Evolutionary conservation across 345 rosid species (phyloP).

Genomic region (Bruguiera gymnorhiza): DNA sequence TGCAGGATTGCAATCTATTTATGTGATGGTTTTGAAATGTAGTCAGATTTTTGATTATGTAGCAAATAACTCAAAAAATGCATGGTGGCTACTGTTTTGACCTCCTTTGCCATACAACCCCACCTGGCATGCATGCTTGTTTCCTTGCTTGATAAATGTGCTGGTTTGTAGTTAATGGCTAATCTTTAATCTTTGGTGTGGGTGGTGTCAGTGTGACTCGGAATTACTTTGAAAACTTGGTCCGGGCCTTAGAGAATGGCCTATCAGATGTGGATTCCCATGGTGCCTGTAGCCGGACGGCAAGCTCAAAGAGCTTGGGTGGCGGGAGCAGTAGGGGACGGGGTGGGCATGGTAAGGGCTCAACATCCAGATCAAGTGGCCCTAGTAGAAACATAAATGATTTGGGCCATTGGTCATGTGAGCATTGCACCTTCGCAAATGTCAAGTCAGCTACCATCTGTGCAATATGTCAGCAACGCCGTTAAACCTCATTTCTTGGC

Average conservation of each 20-base stretch:
- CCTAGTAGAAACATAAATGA: constrained; percentile 43
- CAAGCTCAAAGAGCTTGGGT: constrained; percentile 46
- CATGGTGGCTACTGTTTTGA: not conserved
- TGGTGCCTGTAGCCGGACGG: constrained; percentile 48
- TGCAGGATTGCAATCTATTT: not conserved
- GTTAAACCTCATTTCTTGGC: constrained; percentile 17
- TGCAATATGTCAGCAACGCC: constrained; percentile 63
- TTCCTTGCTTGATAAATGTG: not conserved
- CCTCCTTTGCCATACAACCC: not conserved
- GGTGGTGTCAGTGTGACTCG: constrained; percentile 60
- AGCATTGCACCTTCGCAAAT: constrained; percentile 68
- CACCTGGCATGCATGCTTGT: not conserved
- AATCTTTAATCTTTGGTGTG: no score
- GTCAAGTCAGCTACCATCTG: constrained; percentile 50
- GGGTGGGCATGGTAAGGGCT: constrained; percentile 39
- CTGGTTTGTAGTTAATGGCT: not conserved
- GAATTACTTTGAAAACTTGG: constrained; percentile 81
- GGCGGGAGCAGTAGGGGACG: constrained; percentile 24
- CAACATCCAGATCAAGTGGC: constrained; percentile 57
- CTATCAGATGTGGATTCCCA: constrained; percentile 66
- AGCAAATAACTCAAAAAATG: not conserved
- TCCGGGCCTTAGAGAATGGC: constrained; percentile 77
- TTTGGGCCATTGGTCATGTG: constrained; percentile 71
- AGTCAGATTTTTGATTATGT: not conserved
- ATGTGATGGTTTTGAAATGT: not conserved